Base-by-base conservation (phyloP, 768 basidiomycete species). In the Agrocybe praecox region DNA sequence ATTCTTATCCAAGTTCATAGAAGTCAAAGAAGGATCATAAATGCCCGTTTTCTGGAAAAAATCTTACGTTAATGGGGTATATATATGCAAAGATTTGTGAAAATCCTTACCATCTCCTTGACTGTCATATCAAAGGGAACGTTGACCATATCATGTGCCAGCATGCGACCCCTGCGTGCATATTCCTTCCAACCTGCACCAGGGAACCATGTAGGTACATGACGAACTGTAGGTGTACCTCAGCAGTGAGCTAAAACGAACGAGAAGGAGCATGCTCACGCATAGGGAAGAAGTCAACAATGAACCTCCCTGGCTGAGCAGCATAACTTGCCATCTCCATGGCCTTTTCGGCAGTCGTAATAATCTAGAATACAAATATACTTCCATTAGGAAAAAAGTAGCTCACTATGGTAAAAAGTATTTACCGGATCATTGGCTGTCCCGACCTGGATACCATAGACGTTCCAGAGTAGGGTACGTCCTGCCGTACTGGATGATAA, bases 131-230 rank as follows among this genome's bases (percentile, higher is more conserved):
- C 51, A 48, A 77, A 81, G 0, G 80, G 80, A 6, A 69, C 61
- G 26, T 78, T 70, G 12, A 71, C 62, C 66, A 79, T 70, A 14
- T 74, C 68, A 7, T 66, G 56, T 9, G 71, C 68, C 11, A 71
- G 60, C 15, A 62, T 64, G 18, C 67, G 65, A 62, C 74, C 72
- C 18, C 63, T 34, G 22, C 67, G 63, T 1, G 79, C 79, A 46
- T 67, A 70, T 34, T 65, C 69, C 57, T 80, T 69, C 62, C 80
- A 82, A 21, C 70, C 73, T 7, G 76, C 73, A 0, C 81, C 81
- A 22, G 80, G 80, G 6, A 80, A 33, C 79, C 80, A 82, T 12
- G 49, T 36, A 0, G 73, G 74, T 1, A 74, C 54, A 24, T 72
- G 60, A 26, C 61, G 61, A 29, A 73, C 60, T 62, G 29, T 51